Evolutionary conservation across 192 early-diverging fungal genomes (phyloP).

Genomic region (Globomyces pollinis-pini): DNA sequence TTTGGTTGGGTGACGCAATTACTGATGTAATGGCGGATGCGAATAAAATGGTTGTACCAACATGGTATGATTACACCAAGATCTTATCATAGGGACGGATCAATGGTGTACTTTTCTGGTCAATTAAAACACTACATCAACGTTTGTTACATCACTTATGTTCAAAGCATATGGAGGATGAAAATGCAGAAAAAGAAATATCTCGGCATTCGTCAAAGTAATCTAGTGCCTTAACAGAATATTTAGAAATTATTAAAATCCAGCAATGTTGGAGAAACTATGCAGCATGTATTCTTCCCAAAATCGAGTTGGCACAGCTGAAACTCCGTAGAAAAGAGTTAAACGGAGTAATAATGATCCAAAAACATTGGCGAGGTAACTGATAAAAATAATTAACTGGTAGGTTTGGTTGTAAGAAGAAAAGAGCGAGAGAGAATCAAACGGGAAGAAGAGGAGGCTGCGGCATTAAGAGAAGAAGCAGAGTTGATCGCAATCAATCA

Average conservation of each 20-base stretch:
- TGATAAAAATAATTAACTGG: background rate
- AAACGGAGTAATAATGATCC: background rate
- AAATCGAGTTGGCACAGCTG: background rate
- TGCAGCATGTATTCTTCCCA: background rate
- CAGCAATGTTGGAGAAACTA: background rate
- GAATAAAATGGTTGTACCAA: background rate
- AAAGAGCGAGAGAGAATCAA: background rate
- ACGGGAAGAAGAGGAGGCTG: background rate
- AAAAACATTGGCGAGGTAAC: background rate
- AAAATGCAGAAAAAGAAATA: constrained; percentile 7
- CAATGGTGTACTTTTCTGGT: background rate
- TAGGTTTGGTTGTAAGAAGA: background rate
- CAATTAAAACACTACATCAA: background rate
- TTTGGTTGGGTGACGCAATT: constrained; percentile 8
- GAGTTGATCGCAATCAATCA: no score
- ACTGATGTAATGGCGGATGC: background rate
- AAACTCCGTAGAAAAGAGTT: background rate
- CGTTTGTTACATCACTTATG: background rate
- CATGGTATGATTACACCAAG: background rate
- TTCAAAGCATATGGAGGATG: constrained; percentile 7
- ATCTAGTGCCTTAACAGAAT: background rate
- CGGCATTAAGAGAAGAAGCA: background rate
- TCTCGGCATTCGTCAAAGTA: background rate
- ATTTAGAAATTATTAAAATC: background rate
- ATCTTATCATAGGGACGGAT: background rate